Evolutionary conservation across 768 basidiomycete genomes (phyloP), one percentile per base, ranked within the genome.

Genomic region (Gymnopilus junonius): DNA sequence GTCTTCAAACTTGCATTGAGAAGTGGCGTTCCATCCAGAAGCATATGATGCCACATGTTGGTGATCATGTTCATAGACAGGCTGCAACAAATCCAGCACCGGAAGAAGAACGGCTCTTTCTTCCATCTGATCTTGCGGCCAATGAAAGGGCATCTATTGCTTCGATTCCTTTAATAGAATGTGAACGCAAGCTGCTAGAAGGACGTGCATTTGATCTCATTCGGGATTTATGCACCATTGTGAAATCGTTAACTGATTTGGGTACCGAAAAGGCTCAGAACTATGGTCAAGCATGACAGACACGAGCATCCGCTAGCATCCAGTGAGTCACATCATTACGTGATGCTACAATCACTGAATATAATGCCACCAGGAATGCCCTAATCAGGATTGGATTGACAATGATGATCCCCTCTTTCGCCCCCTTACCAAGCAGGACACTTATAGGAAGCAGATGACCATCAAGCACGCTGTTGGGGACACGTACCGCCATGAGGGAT

Each of bases 131-230:
- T 35, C 64, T 67, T n/a, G n/a, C 37, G 1, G 21, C 17, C 7
- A 20, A 42, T n/a, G 40, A 42, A 17, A 15, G n/a, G n/a, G 23
- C 5, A 5, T 12, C 21, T 4, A 8, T 6, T 45, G 23, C 23
- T 5, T 23, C 43, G 7, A 21, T 25, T 1, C 20, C 21, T 4
- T 21, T 45, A 4, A 45, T 10, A 7, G 21, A 20, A 10, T 45
- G 43, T 21, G 65, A 71, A 48, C 17, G 35, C 20, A 35, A 56
- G 2, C 46, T 71, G 0, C 63, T 58, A 0, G 62, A 71, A 31
- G 70, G 70, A 14, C 55, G 37, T 2, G 58, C 65, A 0, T 71
- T 42, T 43, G 70, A 71, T 48, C 35, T 51, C 3, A 31, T 69
- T 3, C 25, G 46, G 0, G 27, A 61, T 5, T 42, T 71, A n/a